Evolutionary conservation across 148 eudicot species (phyloP), one percentile per base, ranked within the genome.

Genomic region (Amaranthus palmeri): DNA sequence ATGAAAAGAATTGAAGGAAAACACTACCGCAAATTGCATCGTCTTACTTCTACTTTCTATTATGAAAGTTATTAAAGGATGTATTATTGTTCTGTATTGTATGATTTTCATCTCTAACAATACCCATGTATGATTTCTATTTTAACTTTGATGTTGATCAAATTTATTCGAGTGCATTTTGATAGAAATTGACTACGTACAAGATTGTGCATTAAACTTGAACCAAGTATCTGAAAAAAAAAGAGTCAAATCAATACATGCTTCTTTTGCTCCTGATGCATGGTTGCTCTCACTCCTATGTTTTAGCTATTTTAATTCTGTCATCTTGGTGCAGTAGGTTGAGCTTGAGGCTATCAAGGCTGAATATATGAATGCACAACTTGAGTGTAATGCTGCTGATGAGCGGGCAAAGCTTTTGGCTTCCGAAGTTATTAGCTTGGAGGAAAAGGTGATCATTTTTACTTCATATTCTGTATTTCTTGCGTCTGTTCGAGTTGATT

Each of bases 321-420:
- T 72, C 73, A 70, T 77, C 77, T 80, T 64, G 77, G 65, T 80
- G 81, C 76, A 73, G 78, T 88, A 95, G 99, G 90, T 77, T 81
- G 96, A 95, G 83, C 92, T 92, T 58, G 97, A 95, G 81, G 79
- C 96, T 75, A 67, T 88, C 66, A 85, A 80, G 86, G 80, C 73
- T 64, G 97, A 95, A 83, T 90, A 82, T 78, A 74, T 81, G 78
- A 95, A 92, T 82, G 99, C 87, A 47, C 96, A 85, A 78, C 75
- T 95, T 61, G 99, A 95, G 82, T 95, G 99, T 72, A 88, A 79
- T 85, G 99, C 99, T 53, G 96, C 99, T 72, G 99, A 95, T 83
- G 97, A 95, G 73, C 99, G 99, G 65, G 90, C 96, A 70, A 95
- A 87, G 79, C 86, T 95, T 72, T 80, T 95, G 84, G 99, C 99